These are phyloP conservation scores for Penicillium taxi DNA, from an alignment of 495 filamentous ascomycete genomes.

Conservation along the genomic window DNA sequence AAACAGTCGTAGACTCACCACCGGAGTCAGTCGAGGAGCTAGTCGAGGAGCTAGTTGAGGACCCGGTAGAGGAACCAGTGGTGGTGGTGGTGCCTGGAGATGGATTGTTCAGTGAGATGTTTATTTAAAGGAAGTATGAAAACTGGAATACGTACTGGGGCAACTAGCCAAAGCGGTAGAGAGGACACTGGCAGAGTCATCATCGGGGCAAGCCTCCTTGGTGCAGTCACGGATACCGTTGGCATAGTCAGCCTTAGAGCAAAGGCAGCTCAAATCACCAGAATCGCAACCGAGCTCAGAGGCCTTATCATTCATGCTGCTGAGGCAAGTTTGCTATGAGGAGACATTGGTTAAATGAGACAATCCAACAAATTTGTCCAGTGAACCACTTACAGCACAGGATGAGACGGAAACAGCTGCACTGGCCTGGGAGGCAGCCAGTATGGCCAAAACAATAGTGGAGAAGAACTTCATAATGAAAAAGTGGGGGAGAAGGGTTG, in stretches of 20 bases:
- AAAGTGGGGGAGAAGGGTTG: too few species aligned
- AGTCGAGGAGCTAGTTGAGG: slow-evolving; percentile 12
- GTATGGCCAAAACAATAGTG: slow-evolving; percentile 25
- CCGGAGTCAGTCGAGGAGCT: slow-evolving; percentile 13
- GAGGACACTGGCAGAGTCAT: slow-evolving; percentile 32
- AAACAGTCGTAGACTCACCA: slow-evolving; percentile 2
- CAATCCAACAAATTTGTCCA: neutral
- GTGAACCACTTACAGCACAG: slow-evolving; percentile 27
- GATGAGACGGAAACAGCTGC: slow-evolving; percentile 23
- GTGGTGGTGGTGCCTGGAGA: slow-evolving; percentile 6
- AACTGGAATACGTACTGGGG: slow-evolving; percentile 16
- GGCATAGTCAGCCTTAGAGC: slow-evolving; percentile 56
- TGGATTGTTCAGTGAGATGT: neutral
- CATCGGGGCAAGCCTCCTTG: slow-evolving; percentile 50
- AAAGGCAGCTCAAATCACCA: slow-evolving; percentile 59
- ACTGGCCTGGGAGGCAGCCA: slow-evolving; percentile 29
- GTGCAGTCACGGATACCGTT: slow-evolving; percentile 79
- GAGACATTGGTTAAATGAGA: slow-evolving; percentile 2
- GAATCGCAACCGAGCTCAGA: slow-evolving; percentile 49
- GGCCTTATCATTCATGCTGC: slow-evolving; percentile 63
- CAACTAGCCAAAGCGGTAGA: slow-evolving; percentile 29
- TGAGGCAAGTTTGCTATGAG: slow-evolving; percentile 59
- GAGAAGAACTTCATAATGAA: slow-evolving; percentile 40
- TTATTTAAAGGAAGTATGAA: neutral
- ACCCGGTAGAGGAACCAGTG: slow-evolving; percentile 8